Evolutionary conservation across 2,329 filamentous ascomycete genomes (phyloP), one percentile per base, ranked within the genome.

Genomic region (Colletotrichum graminicola): DNA sequence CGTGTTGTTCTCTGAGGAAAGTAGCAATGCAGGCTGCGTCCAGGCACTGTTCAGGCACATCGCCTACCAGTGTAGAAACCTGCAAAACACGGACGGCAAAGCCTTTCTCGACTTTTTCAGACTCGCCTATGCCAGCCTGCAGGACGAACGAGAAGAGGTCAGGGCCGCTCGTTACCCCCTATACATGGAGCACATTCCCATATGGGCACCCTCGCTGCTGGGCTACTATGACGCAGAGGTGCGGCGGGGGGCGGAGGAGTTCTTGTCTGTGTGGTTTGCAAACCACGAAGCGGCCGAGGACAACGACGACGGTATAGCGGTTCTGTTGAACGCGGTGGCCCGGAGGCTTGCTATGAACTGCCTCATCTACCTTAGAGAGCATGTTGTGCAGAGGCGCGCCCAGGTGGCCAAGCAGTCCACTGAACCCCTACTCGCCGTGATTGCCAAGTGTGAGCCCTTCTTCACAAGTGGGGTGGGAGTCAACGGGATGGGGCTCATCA

Each of bases 161-260:
- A 60, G 56, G 26, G 41, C 36, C 23, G 75, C 77, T 23, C 74
- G 82, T 16, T 75, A 76, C 18, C 77, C 77, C 55, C 55, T 85
- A 32, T 70, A 66, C n/a, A 51, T 72, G 52, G 66, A 71, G n/a
- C 43, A 55, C 26, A 75, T 82, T 4, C 82, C 84, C 0, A 74
- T 78, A n/a, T 90, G 88, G 88, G 84, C 80, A 5, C 88, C 88
- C 1, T 80, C 81, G 32, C 76, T 90, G 32, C 78, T 90, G 41
- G 83, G 81, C 10, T 86, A 84, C 73, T 81, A 80, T 32, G 85
- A 89, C 60, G 71, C 78, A 6, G 74, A 76, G 3, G 82, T 88
- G 21, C 82, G 84, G 61, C 74, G 72, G 8, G 80, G 80, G 3
- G 82, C 86, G 5, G 83, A 86, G 62, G 73, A 75, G 0, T 84